Evolutionary conservation across 495 filamentous ascomycete species (phyloP).

Genomic region (Achaetomiella virescens): DNA sequence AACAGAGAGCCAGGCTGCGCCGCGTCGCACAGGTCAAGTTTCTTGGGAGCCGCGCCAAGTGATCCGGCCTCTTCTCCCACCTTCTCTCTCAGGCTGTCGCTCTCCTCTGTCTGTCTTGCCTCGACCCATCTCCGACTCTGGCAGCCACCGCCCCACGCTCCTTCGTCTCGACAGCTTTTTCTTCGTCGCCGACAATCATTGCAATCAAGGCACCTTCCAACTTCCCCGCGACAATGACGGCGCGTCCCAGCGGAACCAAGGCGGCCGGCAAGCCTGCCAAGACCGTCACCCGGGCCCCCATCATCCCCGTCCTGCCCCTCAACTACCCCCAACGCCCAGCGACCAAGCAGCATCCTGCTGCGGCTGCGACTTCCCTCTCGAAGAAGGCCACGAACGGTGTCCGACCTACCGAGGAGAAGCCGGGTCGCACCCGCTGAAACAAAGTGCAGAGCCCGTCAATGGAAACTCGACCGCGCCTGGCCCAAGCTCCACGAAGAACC

Average conservation of each 20-base stretch:
- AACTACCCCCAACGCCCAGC: conserved; percentile 25
- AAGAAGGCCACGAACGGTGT: background rate
- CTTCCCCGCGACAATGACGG: conserved; percentile 18
- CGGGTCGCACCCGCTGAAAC: background rate
- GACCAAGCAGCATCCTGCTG: conserved; percentile 8
- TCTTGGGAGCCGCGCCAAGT: conserved; percentile 14
- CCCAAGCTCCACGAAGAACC: background rate
- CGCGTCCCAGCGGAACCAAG: conserved; percentile 19
- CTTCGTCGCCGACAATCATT: background rate
- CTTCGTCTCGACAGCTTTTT: background rate
- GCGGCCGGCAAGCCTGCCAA: conserved; percentile 20
- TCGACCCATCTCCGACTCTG: background rate
- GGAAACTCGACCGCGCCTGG: background rate
- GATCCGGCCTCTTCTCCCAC: conserved; percentile 12
- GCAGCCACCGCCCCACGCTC: background rate
- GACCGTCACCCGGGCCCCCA: conserved; percentile 10
- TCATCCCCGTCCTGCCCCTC: conserved; percentile 28
- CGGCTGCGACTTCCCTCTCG: conserved; percentile 6
- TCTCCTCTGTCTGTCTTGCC: background rate
- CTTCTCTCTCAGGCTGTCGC: background rate
- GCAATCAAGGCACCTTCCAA: background rate
- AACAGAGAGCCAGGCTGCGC: conserved; percentile 20
- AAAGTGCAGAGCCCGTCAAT: background rate
- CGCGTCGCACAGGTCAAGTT: conserved; percentile 19
- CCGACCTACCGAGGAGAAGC: conserved; percentile 2